Base-by-base conservation (phyloP, 192 early-diverging fungal genomes). In the Backusella macrospora region DNA sequence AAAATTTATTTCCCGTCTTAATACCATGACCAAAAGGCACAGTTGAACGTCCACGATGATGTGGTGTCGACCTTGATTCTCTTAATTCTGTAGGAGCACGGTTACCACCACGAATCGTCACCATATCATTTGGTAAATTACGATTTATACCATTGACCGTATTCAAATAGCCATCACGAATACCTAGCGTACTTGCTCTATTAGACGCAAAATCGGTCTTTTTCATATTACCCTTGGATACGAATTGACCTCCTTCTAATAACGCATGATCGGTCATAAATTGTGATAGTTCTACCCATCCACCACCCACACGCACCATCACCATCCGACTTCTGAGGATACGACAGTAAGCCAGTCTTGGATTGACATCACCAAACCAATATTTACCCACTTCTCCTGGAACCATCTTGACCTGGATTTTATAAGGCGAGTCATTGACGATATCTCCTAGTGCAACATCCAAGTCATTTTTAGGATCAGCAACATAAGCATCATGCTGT, bases 281-380 rank as follows among this genome's bases (percentile, higher is more conserved):
- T 81, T 85, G 84, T 29, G 86, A 88, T 9, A 88, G 62, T 65
- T 88, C 86, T 48, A 77, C 82, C 88, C 88, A 89, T 62, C 88
- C 89, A 65, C 89, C 89, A 43, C 89, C 89, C 9, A 90, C 88
- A 69, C 89, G 83, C 39, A 90, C 89, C 89, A 90, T 90, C 26
- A 90, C 88, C 83, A 86, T 84, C 4, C 86, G 77, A 69, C 86
- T 84, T 42, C 86, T 73, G 42, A 90, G 70, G 37, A 89, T 85
- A 63, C 87, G 87, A 55, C 89, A 90, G 71, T 89, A 89, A 26
- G 82, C 85, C 6, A 90, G 73, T 62, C 86, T 87, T 37, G 87
- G 89, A 52, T 87, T 87, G 12, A 82, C 73, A 43, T 86, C 85
- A 43, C 89, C 89, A 80, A 90, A 90, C 81, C 87, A 83, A 76